Base-by-base conservation (phyloP, 2,329 filamentous ascomycete species). In the Knoxdaviesia proteae region DNA sequence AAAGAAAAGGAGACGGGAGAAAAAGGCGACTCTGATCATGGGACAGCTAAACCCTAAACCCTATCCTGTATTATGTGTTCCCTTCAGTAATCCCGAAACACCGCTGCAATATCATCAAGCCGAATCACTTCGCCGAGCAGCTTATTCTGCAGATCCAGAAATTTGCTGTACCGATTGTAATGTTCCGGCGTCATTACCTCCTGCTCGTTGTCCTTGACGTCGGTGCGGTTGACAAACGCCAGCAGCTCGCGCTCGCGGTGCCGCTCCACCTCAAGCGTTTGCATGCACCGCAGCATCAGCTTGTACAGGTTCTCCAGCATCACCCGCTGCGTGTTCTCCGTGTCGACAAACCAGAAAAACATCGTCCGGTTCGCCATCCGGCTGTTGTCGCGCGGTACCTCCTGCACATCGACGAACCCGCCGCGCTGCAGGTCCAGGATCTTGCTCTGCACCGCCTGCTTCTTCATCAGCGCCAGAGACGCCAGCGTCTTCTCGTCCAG, bases 401-500 rank as follows among this genome's bases (percentile, higher is more conserved):
- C 90, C 57, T 98, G 90, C 5, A 93, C 74, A 50, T 96, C 84
- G 8, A 94, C 75, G 47, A 90, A 78, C 2, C 90, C 88, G 11
- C 77, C 76, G 56, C 84, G 77, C 50, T 93, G 83, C 69, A 98
- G 82, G 47, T 78, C 75, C 9, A 83, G 78, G 59, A 96, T 78
- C 47, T 86, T 80, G 45, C 79, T 76, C 39, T 90, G 83, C 30
- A 96, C 74, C 42, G 94, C 84, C 45, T 80, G 77, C 52, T 88
- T 83, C 45, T 80, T 80, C 65, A 94, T 79, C 47, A 98, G 71
- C 42, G 81, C 82, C 44, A 86, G 69, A 41, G 77, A 77, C 35
- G 82, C 80, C 8, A 94, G 68, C 47, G 82, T 78, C 58, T 92
- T 93, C 58, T 98, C 90, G 50, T 96, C 88, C n/a, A 96, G 67